These are phyloP conservation scores for Pichia sp. DNA, from an alignment of 1,139 yeast genomes.

Conservation along the genomic window DNA sequence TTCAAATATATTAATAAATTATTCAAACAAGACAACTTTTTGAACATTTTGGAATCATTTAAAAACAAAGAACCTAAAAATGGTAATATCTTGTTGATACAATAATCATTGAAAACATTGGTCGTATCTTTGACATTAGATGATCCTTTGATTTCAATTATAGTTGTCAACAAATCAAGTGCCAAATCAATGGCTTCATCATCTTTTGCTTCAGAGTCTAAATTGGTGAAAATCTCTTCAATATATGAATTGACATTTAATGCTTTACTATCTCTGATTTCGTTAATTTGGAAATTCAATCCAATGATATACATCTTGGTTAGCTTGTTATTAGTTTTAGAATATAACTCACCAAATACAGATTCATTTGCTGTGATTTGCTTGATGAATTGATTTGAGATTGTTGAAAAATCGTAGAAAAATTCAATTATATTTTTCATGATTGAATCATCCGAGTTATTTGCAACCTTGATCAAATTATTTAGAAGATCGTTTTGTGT, in stretches of 20 bases:
- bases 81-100: conserved; percentile 13
- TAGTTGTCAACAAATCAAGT: conserved; percentile 67
- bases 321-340: neutral
- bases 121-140: conserved; percentile 2
- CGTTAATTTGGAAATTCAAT: conserved; percentile 50
- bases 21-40: conserved; percentile 59
- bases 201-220: conserved; percentile 31
- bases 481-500: conserved; percentile 24
- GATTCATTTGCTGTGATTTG: conserved; percentile 5
- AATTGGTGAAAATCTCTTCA: conserved; percentile 17
- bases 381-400: conserved; percentile 50
- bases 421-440: conserved; percentile 47
- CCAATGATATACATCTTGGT: conserved; percentile 49
- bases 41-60: conserved; percentile 20
- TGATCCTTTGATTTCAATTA: conserved; percentile 48
- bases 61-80: conserved; percentile 29
- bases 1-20: conserved; percentile 54
- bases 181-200: conserved; percentile 61
- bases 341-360: neutral
- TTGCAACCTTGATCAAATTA: conserved; percentile 26
- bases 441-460: neutral
- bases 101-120: conserved; percentile 9
- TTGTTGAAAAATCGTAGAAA: conserved; percentile 58
- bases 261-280: conserved; percentile 29
- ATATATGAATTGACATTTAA: conserved; percentile 7